Evolutionary conservation across 2,329 filamentous ascomycete genomes (phyloP), one percentile per base, ranked within the genome.

Genomic region (Diaporthe velutina): DNA sequence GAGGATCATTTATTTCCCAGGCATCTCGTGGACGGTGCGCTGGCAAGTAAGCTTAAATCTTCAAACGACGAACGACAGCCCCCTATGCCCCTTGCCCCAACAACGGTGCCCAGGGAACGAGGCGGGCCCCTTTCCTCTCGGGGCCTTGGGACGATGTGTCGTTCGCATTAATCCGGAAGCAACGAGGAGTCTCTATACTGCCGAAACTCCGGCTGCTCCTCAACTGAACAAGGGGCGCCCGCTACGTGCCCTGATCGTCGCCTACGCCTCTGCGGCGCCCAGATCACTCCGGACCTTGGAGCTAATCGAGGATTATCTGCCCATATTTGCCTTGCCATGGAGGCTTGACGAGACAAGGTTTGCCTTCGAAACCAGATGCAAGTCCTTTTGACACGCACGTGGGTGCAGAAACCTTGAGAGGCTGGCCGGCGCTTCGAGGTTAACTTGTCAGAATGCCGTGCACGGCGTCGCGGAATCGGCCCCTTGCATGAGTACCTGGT

Each of bases 351-450:
- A 22, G 48, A 68, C 64, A 68, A 68, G 64, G 48, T 68, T 68
- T 68, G 64, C 48, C 64, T 68, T 54, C 64, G 64, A 68, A 68
- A 68, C 64, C 64, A 54, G 17, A 67, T 28, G n/a, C 64, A 68
- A 54, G 64, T 40, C 48, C 64, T 22, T 15, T 68, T 67, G 64
- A 68, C 64, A 68, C 64, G 64, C 64, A 68, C 64, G 64, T 68
- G 64, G 64, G 48, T 54, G 64, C 64, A 68, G 48, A 38, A 68
- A 22, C 64, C 48, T 54, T 68, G 64, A 25, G 64, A 25, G 45
- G 13, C 33, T 52, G 45, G 10, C 48, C 64, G 48, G n/a, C 64
- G 48, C 48, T 22, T 68, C 22, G 48, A 68, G 64, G 64, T 19
- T 54, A 19, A 28, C n/a, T 40, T 40, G 45, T 54, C 45, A 40